Conservation (phyloP, 805 yeast species). For the Suhomyces emberorum region DNA sequence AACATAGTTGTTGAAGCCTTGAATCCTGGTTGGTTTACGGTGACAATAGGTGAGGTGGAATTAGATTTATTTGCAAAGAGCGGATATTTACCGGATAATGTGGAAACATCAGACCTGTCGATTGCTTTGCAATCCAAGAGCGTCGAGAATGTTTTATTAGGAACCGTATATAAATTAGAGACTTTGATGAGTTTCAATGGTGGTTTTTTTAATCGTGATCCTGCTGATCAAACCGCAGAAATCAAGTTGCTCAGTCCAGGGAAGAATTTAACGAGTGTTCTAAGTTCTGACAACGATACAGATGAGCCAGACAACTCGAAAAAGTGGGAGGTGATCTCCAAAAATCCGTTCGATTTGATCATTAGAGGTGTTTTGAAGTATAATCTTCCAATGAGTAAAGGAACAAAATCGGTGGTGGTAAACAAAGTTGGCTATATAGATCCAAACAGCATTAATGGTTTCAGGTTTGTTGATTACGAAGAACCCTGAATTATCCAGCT, state of each 20-base stretch:
- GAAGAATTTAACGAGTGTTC: slow-evolving; percentile 31
- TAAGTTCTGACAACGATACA: slow-evolving; percentile 8
- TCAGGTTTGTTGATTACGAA: not conserved
- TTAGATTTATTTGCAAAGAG: slow-evolving; percentile 84
- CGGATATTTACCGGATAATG: slow-evolving; percentile 34
- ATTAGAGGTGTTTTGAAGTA: slow-evolving; percentile 80
- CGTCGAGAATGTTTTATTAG: slow-evolving; percentile 70
- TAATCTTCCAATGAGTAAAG: slow-evolving; percentile 57
- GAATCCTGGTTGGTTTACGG: slow-evolving; percentile 82
- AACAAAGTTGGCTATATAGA: slow-evolving; percentile 57
- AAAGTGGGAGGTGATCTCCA: slow-evolving; percentile 72
- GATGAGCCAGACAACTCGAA: slow-evolving; percentile 39
- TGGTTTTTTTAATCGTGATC: slow-evolving; percentile 65
- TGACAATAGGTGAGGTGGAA: slow-evolving; percentile 61
- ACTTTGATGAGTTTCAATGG: slow-evolving; percentile 74
- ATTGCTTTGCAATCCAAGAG: slow-evolving; percentile 4
- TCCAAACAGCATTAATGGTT: slow-evolving; percentile 30
- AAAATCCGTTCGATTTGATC: slow-evolving; percentile 81
- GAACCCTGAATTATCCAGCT: not conserved
- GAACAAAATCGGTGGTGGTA: slow-evolving; percentile 56
- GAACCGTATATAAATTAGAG: slow-evolving; percentile 63
- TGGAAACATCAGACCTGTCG: slow-evolving; percentile 3
- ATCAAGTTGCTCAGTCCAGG: slow-evolving; percentile 77
- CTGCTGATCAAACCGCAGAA: slow-evolving; percentile 59
- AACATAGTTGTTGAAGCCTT: slow-evolving; percentile 73